Evolutionary conservation across 768 basidiomycete genomes (phyloP).

Genomic region (Podaxis sp.): DNA sequence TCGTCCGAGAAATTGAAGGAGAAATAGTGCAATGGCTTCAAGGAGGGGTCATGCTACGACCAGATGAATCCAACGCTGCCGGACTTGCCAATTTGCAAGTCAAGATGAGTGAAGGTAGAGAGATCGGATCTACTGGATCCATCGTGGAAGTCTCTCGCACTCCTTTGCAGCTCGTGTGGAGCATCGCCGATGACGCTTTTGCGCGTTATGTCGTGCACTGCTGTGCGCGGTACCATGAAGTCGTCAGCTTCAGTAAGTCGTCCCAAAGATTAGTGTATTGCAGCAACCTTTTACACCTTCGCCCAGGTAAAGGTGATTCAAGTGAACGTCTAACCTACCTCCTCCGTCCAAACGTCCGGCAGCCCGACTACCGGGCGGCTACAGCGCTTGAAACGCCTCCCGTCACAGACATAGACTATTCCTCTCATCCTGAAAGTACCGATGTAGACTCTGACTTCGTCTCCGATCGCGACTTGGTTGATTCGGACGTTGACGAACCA

Average conservation of each 20-base stretch:
- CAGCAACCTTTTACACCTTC: not conserved
- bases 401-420: constrained; percentile 60
- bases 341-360: constrained; percentile 71
- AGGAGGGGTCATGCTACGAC: constrained; percentile 54
- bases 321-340: constrained; percentile 73
- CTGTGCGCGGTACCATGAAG: constrained; percentile 72
- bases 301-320: constrained; percentile 54
- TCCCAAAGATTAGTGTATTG: not conserved
- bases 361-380: constrained; percentile 47
- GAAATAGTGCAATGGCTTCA: constrained; percentile 64
- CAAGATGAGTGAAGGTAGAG: constrained; percentile 31
- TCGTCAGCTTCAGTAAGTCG: constrained; percentile 78
- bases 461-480: constrained; percentile 42
- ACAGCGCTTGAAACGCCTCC: constrained; percentile 67
- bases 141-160: constrained; percentile 68
- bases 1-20: constrained; percentile 67
- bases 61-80: constrained; percentile 31
- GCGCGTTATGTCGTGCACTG: constrained; percentile 82
- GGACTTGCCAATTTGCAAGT: constrained; percentile 20
- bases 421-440: constrained; percentile 45
- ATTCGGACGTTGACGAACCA: constrained; percentile 46
- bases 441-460: constrained; percentile 52
- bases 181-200: constrained; percentile 67
- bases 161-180: constrained; percentile 70
- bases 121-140: constrained; percentile 49